These are phyloP conservation scores for Colletotrichum plurivorum DNA, from an alignment of 2,329 filamentous ascomycete species.

Conservation along the genomic window DNA sequence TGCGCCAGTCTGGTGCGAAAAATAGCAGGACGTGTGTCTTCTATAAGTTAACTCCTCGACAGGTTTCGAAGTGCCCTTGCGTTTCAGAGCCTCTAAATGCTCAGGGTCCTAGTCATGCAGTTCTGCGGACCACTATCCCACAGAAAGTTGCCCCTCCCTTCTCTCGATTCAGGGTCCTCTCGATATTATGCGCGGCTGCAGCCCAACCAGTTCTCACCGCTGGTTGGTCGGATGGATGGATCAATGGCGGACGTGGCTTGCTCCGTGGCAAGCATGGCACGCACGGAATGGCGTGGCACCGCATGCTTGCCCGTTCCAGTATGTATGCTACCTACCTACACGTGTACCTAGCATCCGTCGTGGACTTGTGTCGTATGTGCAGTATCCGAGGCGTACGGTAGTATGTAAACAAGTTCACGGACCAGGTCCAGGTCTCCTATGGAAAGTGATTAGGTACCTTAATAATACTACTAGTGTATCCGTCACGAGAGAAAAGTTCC, in stretches of 20 bases:
- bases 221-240: slow-evolving; percentile 14
- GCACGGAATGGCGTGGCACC: slow-evolving; percentile 9
- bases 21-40: not conserved
- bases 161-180: slow-evolving; percentile 37
- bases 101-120: slow-evolving; percentile 39
- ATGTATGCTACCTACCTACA: no score
- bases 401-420: slow-evolving; percentile 12
- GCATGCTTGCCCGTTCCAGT: no score
- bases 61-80: slow-evolving; percentile 30
- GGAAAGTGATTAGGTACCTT: slow-evolving; percentile 14
- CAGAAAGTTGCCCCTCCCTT: not conserved
- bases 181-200: slow-evolving; percentile 16
- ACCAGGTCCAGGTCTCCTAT: slow-evolving; percentile 26
- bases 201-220: slow-evolving; percentile 20
- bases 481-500: not conserved
- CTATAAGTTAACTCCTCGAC: slow-evolving; percentile 16
- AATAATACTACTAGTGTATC: no score
- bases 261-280: slow-evolving; percentile 6
- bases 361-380: no score
- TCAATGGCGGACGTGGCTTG: not conserved
- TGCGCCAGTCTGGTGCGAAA: not conserved
- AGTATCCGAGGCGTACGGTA: no score
- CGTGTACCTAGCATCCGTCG: no score
- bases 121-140: slow-evolving; percentile 11
- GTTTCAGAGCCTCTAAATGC: slow-evolving; percentile 35